Evolutionary conservation across 768 basidiomycete species (phyloP).

Genomic region (Leccinum olivaceopallidum): DNA sequence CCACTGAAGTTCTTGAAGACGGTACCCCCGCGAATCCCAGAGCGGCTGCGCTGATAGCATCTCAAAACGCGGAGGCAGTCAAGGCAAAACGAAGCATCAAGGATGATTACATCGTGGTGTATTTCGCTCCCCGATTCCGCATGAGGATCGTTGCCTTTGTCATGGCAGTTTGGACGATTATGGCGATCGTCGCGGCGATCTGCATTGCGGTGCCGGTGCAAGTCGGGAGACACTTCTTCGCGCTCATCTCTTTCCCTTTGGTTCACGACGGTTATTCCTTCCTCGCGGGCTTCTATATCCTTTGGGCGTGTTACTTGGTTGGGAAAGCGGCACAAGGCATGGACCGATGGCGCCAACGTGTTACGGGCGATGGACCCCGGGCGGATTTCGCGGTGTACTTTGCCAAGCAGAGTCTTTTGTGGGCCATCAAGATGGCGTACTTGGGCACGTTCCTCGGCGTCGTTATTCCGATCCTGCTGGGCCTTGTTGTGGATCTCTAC

Average conservation of each 20-base stretch:
- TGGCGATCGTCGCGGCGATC: conserved; percentile 59
- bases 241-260: conserved; percentile 51
- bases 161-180: conserved; percentile 63
- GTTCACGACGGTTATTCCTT: conserved; percentile 92
- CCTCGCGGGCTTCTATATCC: conserved; percentile 75
- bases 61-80: conserved; percentile 70
- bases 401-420: conserved; percentile 66
- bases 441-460: conserved; percentile 70
- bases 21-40: conserved; percentile 66
- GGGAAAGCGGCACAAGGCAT: conserved; percentile 63
- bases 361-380: conserved; percentile 54
- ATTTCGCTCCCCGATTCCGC: conserved; percentile 79
- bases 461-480: conserved; percentile 71
- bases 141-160: conserved; percentile 76
- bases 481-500: conserved; percentile 79
- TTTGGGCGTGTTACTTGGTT: conserved; percentile 75
- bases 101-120: conserved; percentile 82
- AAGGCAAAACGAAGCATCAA: conserved; percentile 65
- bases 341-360: conserved; percentile 69
- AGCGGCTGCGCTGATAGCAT: conserved; percentile 52
- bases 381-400: conserved; percentile 66
- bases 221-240: conserved; percentile 75
- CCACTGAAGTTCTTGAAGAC: conserved; percentile 63
- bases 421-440: conserved; percentile 67
- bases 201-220: conserved; percentile 68